Evolutionary conservation across 1,139 yeast species (phyloP).

Genomic region (Sugiyamaella castrensis): DNA sequence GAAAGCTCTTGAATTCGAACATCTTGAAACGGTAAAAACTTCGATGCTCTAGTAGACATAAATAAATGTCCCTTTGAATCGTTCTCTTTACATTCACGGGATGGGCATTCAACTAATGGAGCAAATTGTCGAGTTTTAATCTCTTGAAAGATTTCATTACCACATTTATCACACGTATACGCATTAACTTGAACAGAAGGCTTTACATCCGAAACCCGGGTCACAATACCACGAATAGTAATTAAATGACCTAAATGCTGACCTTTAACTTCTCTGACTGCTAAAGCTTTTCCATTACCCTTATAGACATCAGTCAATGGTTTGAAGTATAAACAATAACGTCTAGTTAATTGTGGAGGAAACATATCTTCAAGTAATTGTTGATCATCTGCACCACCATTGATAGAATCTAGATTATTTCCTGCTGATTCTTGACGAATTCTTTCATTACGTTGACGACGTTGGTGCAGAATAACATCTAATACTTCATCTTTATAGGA

Average conservation of each 20-base stretch:
- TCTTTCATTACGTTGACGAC: conserved; percentile 76
- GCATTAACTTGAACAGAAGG: conserved; percentile 91
- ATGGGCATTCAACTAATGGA: conserved; percentile 82
- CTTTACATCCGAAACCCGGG: conserved; percentile 94
- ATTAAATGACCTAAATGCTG: conserved; percentile 77
- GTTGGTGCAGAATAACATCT: conserved; percentile 88
- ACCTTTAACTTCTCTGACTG: conserved; percentile 90
- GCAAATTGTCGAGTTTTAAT: conserved; percentile 80
- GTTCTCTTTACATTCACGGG: conserved; percentile 73
- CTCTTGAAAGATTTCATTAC: conserved; percentile 94
- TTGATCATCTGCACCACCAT: conserved; percentile 25
- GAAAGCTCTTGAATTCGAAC: conserved; percentile 93
- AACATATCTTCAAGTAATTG: conserved; percentile 47
- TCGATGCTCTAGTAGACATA: conserved; percentile 93
- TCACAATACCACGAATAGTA: conserved; percentile 90
- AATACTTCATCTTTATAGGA: conserved; percentile 84
- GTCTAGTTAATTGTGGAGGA: conserved; percentile 81
- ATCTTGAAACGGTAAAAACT: conserved; percentile 93
- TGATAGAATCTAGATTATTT: conserved; percentile 40
- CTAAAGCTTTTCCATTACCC: conserved; percentile 55
- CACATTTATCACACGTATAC: conserved; percentile 96
- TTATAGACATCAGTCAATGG: conserved; percentile 55
- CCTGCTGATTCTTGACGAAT: conserved; percentile 64
- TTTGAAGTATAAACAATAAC: conserved; percentile 82
- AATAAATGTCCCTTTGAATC: conserved; percentile 84